Evolutionary conservation across 805 yeast genomes (phyloP), one percentile per base, ranked within the genome.

Genomic region (Lipomyces spencermartinsiae): DNA sequence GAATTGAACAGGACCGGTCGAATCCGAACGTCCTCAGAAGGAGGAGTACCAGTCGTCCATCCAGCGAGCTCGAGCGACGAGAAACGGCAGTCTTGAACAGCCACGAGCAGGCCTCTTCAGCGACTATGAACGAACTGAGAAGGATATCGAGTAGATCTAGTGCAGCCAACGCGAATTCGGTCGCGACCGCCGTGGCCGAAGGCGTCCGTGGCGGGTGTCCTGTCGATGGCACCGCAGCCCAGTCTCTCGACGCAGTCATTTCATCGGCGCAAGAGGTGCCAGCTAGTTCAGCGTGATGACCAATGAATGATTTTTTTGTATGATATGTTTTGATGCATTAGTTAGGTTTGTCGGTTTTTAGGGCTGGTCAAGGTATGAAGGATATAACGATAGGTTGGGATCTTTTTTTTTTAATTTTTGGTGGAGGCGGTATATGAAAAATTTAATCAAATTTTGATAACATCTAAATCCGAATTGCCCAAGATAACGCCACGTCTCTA

Each of bases 81-180:
- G 46, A 22, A 12, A 31, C 35, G 46, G 16, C 19, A n/a, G 33
- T 16, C 4, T 37, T n/a, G 35, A 55, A 39, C 12, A 61, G 9
- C 16, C 49, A 10, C 33, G 58, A 37, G 16, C 29, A 46, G 25
- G 29, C 58, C 35, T 58, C 69, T 9, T 43, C 64, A 0, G 70
- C 66, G 25, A 53, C 64, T 19, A 34, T 49, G 59, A 59, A 63
- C 49, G 70, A 66, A 51, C 12, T 66, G 49, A 61, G 53, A 4
- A 31, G 69, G 51, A 66, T 62, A n/a, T 25, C 34, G 37, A 29
- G 37, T 12, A 33, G 57, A 22, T 22, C 39, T 16, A 31, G 63
- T 29, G 43, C 56, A 8, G 31, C n/a, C 14, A n/a, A 51, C 12
- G 46, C n/a, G 29, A 39, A 4, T 9, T 34, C 49, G 29, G 35